Percentiles rank a stretch among this genome's conserved stretches.
Conservation (phyloP, 371 early-diverging fungal genomes). For the Mucor indicus region DNA sequence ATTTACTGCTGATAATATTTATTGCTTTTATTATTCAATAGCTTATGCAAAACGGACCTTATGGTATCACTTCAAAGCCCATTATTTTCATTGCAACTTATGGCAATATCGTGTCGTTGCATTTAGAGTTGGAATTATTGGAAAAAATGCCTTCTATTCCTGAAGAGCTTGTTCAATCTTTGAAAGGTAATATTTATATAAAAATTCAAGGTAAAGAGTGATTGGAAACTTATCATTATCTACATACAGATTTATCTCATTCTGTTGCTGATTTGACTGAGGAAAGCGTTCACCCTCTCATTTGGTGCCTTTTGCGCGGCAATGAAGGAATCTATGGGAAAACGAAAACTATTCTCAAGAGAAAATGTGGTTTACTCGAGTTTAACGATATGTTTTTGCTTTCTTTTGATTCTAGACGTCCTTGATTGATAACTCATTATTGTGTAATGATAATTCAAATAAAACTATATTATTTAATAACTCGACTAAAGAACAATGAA, state of each 20-base stretch:
- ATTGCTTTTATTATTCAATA: constrained; percentile 1
- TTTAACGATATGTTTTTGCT: constrained; percentile 22
- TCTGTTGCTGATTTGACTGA: constrained; percentile 8
- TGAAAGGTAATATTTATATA: constrained; percentile 10
- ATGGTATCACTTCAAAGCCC: constrained; percentile 32
- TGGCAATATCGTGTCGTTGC: constrained; percentile 13
- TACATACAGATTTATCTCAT: constrained; percentile 18
- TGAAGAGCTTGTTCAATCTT: background rate
- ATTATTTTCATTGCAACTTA: constrained; percentile 36
- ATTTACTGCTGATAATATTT: background rate
- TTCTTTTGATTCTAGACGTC: constrained; percentile 18
- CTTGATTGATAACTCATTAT: background rate
- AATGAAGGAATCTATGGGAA: constrained; percentile 23
- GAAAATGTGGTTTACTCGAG: background rate
- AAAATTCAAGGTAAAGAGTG: background rate
- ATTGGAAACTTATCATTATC: background rate
- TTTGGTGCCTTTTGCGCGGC: constrained; percentile 29
- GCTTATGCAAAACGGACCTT: constrained; percentile 43
- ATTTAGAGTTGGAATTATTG: constrained; percentile 6
- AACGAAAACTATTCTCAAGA: constrained; percentile 10
- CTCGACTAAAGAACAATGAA: too few relatives aligned
- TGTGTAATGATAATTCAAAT: too few relatives aligned
- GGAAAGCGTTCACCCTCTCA: constrained; percentile 28
- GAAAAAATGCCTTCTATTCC: background rate
- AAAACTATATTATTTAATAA: too few relatives aligned